phyloP scores from a whole-genome alignment of 441 rosid genomes.

The Mallotus japonicus region DNA sequence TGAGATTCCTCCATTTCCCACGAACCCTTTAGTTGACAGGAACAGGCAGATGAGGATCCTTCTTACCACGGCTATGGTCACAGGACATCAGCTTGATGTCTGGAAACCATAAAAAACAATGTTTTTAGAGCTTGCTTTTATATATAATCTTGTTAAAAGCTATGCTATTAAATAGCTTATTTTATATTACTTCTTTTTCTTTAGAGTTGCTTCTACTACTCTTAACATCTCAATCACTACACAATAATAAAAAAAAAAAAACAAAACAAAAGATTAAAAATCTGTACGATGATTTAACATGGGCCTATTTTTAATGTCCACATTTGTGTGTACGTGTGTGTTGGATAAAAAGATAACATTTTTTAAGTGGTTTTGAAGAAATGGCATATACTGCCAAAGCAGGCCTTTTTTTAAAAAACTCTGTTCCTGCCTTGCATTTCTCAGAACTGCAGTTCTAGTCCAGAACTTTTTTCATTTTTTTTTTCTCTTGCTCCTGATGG shows the following conservation, averaged over 20 bases:
- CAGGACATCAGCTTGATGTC: not conserved
- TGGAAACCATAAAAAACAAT: not conserved
- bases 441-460: not conserved
- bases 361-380: slow-evolving; percentile 5
- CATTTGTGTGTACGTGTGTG: no score
- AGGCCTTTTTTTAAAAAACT: not conserved
- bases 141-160: no score
- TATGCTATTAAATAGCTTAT: no score
- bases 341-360: slow-evolving; percentile 3
- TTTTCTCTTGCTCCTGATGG: not conserved
- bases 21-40: not conserved
- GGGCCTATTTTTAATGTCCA: no score
- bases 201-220: no score
- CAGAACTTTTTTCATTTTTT: not conserved
- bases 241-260: no score
- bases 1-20: not conserved
- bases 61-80: slow-evolving; percentile 1
- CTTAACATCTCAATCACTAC: no score
- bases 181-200: no score
- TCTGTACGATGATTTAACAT: no score
- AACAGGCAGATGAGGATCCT: slow-evolving; percentile 3
- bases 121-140: no score
- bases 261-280: no score
- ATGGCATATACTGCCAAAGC: not conserved
- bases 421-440: not conserved